Percentiles rank a stretch among this genome's conserved stretches.
Conservation (phyloP, 495 filamentous ascomycete genomes). For the Rhizodiscina lignyota region DNA sequence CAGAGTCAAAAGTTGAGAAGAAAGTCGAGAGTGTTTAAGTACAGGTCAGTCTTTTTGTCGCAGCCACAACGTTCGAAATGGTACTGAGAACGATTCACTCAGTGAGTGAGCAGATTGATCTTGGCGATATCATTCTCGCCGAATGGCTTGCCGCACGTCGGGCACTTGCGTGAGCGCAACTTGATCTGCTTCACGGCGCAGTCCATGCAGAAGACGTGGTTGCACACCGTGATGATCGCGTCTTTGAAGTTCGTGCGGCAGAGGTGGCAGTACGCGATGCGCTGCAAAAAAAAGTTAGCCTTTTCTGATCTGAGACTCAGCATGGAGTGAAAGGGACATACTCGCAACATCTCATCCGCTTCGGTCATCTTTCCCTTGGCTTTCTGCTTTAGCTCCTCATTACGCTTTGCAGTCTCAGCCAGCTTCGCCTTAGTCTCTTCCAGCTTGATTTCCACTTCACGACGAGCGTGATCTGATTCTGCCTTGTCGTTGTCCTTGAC, state of each 20-base stretch:
- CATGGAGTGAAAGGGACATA: conserved; percentile 28
- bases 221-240: conserved; percentile 79
- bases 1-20: no score
- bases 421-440: conserved; percentile 57
- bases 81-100: no score
- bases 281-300: conserved; percentile 29
- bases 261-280: conserved; percentile 74
- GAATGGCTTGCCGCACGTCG: conserved; percentile 79
- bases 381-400: conserved; percentile 70
- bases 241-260: conserved; percentile 87
- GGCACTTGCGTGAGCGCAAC: conserved; percentile 86
- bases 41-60: no score
- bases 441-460: conserved; percentile 56
- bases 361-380: conserved; percentile 60
- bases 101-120: no score
- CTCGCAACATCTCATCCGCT: conserved; percentile 68
- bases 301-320: conserved; percentile 1
- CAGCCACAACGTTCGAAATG: no score
- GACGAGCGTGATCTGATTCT: conserved; percentile 37
- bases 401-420: conserved; percentile 55
- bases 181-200: conserved; percentile 76
- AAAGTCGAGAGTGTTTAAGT: no score
- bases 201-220: conserved; percentile 85
- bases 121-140: conserved; percentile 72
- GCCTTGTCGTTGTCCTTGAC: conserved; percentile 50